Evolutionary conservation across 2,329 filamentous ascomycete species (phyloP).

Genomic region (Thielaviopsis musarum): DNA sequence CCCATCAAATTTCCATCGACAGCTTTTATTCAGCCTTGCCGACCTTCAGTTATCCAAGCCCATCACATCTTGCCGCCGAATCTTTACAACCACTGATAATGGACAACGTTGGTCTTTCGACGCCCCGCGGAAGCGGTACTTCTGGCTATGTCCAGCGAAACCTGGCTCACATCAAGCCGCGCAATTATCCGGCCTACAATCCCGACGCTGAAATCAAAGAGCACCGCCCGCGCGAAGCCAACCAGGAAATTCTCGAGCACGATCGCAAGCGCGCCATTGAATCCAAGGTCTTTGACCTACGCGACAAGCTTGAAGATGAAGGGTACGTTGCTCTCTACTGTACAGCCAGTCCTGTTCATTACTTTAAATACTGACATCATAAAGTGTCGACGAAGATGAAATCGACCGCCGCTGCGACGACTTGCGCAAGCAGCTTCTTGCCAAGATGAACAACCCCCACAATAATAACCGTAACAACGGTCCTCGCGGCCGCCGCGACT

Average conservation of each 20-base stretch:
- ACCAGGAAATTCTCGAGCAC: slow-evolving; percentile 85
- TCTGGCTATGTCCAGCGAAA: slow-evolving; percentile 97
- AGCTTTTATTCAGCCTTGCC: slow-evolving; percentile 4
- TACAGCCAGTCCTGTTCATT: neutral
- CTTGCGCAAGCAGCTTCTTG: slow-evolving; percentile 24
- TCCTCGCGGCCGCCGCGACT: slow-evolving; percentile 28
- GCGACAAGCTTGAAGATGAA: slow-evolving; percentile 84
- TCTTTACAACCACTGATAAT: neutral
- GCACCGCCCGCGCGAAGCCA: slow-evolving; percentile 68
- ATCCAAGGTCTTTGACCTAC: slow-evolving; percentile 79
- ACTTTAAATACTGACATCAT: neutral
- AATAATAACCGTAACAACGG: slow-evolving; percentile 4
- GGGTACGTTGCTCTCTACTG: slow-evolving; percentile 34
- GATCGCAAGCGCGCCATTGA: slow-evolving; percentile 83
- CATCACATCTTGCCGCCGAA: neutral
- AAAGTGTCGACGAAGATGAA: slow-evolving; percentile 67
- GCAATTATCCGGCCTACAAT: slow-evolving; percentile 46
- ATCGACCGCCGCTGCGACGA: slow-evolving; percentile 50
- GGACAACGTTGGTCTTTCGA: slow-evolving; percentile 85
- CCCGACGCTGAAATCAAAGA: slow-evolving; percentile 54
- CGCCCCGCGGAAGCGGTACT: slow-evolving; percentile 85
- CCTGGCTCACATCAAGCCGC: slow-evolving; percentile 69
- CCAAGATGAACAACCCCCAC: slow-evolving; percentile 20
- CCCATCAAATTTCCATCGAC: slow-evolving; percentile 2
- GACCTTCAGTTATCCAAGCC: neutral